Evolutionary conservation across 192 early-diverging fungal genomes (phyloP), one percentile per base, ranked within the genome.

Genomic region (Entophlyctis luteolus): DNA sequence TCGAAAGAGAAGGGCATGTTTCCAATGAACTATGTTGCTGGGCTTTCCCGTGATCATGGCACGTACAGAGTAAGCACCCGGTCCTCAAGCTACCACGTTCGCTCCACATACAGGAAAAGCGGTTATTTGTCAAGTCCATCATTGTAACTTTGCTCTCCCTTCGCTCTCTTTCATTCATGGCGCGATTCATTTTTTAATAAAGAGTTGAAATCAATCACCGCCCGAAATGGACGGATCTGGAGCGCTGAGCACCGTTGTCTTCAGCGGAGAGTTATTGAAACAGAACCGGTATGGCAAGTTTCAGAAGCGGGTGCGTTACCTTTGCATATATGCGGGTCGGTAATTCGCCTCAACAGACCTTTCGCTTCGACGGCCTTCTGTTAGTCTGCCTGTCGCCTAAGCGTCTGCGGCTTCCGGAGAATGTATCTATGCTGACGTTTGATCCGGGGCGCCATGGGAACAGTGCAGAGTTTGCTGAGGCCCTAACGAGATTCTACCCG

Each of bases 341-440:
- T 39, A 66, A 5, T 16, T 23, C 20, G 2, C 18, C n/a, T 16
- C 39, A 14, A 5, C 60, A 63, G 60, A n/a, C 20, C 34, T 75
- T 78, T 48, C 63, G 77, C 6, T 75, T 70, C 52, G 73, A 78
- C 63, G 77, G 77, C 16, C 56, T 69, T 31, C 54, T 78, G 34
- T 65, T 78, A 8, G 37, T 78, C 50, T 78, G 77, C 50, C 65
- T 78, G 6, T 69, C 72, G 12, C 60, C 72, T 6, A 71, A 71
- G 39, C 46, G 47, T 16, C 65, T 63, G 18, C 25, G 22, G 48
- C 65, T 77, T 6, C 76, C 72, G 4, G 72, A 72, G 16, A 53
- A 67, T 54, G 37, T 57, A 14, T 66, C 67, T 14, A 25, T 72
- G 60, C 50, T 72, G 4, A 63, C 60, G 8, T 72, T 72, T 37